Evolutionary conservation across 371 early-diverging fungal species (phyloP), one percentile per base, ranked within the genome.

Genomic region (Mortierella polycephala): DNA sequence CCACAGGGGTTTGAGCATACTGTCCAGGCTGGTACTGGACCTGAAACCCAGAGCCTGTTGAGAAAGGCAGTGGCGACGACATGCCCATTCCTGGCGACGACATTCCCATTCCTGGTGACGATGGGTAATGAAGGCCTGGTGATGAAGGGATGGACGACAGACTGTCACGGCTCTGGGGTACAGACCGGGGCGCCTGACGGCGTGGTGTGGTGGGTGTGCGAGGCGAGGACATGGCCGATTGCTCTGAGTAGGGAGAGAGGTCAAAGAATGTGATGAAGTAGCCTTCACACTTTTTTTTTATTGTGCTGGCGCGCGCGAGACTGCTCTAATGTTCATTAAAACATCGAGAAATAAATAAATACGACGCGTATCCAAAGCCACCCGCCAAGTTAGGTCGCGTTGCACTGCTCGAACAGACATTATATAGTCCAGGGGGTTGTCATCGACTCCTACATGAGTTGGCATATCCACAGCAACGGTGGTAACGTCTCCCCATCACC

Each of bases 111-210:
- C 67, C 76, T 21, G 66, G 71, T 1, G 66, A 64, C 0, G 76
- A 71, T 5, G 76, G 76, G 57, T 67, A 75, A 13, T 75, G 67
- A 11, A 77, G 69, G 21, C 72, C 72, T 30, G 79, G 79, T 3
- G 79, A 77, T 11, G 79, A 77, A 44, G 79, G 79, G 30, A 77
- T 54, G 10, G 79, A 77, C 30, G 69, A 68, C 58, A 54, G 68
- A 23, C 58, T 57, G 51, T 71, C 77, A 39, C 67, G 42, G n/a
- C 67, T 61, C 12, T 39, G 57, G 40, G 14, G 61, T 64, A 52
- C 58, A 47, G 51, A 50, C 42, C 63, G 44, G 30, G 21, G 18
- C 10, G 58, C 47, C 42, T 57, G 66, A 23, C 65, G 63, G 56
- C 69, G 66, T 49, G 75, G 71, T 6, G 75, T 75, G 41, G 67